These are phyloP conservation scores for Durio zibethinus DNA, from an alignment of 345 rosid species.

Conservation along the genomic window DNA sequence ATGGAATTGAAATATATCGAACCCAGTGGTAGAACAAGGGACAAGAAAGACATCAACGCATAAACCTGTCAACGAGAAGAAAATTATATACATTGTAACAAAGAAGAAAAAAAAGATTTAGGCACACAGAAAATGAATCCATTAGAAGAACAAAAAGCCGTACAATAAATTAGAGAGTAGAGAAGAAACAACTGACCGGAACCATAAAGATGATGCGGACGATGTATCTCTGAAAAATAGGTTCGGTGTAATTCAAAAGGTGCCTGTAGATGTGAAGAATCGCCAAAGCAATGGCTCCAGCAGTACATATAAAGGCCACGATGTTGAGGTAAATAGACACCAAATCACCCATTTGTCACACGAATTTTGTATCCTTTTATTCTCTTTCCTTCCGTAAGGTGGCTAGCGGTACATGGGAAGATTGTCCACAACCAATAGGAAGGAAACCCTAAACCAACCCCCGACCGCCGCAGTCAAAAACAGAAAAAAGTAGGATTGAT, in stretches of 20 bases:
- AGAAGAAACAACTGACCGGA: constrained; percentile 53
- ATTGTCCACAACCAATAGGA: neutral
- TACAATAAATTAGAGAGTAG: neutral
- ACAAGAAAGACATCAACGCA: constrained; percentile 84
- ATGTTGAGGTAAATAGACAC: constrained; percentile 46
- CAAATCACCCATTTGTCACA: constrained; percentile 48
- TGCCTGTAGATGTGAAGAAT: constrained; percentile 79
- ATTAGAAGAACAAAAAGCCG: neutral
- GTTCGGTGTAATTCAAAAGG: constrained; percentile 85
- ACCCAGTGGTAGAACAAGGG: constrained; percentile 68
- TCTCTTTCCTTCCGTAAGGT: neutral
- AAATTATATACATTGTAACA: neutral
- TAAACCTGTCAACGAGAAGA: constrained; percentile 55
- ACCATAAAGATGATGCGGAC: constrained; percentile 98
- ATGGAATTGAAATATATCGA: constrained; percentile 92
- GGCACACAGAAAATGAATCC: neutral
- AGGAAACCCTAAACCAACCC: neutral
- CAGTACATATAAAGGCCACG: constrained; percentile 66
- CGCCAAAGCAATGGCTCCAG: constrained; percentile 70
- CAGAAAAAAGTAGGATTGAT: neutral
- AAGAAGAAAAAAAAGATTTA: neutral
- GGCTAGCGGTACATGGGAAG: neutral
- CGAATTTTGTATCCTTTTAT: neutral
- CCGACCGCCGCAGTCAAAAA: neutral
- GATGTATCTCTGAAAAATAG: constrained; percentile 88